A percentile compares a stretch with the other conserved stretches of the same genome.
Evolutionary conservation across 352 stramenopile genomes (phyloP).

Genomic region (Phytophthora kernoviae): DNA sequence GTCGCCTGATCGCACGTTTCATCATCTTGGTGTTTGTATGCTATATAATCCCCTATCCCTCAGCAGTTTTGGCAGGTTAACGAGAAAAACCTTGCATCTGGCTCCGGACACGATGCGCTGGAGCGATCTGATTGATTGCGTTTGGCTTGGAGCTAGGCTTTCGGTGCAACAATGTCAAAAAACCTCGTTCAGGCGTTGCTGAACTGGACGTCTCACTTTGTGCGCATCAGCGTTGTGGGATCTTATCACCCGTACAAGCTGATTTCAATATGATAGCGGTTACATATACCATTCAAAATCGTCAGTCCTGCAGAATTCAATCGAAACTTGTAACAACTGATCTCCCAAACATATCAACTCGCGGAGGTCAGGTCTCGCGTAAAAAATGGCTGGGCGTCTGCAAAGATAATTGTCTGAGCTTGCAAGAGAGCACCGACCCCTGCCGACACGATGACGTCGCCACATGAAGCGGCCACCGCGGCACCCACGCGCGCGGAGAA

Average conservation of each 20-base stretch:
- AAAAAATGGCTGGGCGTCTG: slow-evolving; percentile 30
- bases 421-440: slow-evolving; percentile 25
- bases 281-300: neutral
- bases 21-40: neutral
- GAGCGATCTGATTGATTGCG: slow-evolving; percentile 38
- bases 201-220: slow-evolving; percentile 29
- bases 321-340: neutral
- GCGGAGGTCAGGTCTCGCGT: neutral
- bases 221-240: neutral
- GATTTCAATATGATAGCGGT: neutral
- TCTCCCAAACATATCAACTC: neutral
- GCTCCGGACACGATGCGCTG: slow-evolving; percentile 13
- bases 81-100: slow-evolving; percentile 4
- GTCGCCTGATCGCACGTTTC: neutral
- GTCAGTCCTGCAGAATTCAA: neutral
- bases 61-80: slow-evolving; percentile 4
- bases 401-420: slow-evolving; percentile 47
- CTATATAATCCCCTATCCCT: slow-evolving; percentile 10
- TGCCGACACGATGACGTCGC: slow-evolving; percentile 38
- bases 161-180: slow-evolving; percentile 11
- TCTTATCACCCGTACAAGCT: slow-evolving; percentile 4
- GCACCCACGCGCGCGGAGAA: slow-evolving; percentile 15
- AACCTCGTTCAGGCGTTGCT: neutral
- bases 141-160: slow-evolving; percentile 18
- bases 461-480: slow-evolving; percentile 29